Evolutionary conservation across 148 eudicot species (phyloP), one percentile per base, ranked within the genome.

Genomic region (Chenopodium berlandieri): DNA sequence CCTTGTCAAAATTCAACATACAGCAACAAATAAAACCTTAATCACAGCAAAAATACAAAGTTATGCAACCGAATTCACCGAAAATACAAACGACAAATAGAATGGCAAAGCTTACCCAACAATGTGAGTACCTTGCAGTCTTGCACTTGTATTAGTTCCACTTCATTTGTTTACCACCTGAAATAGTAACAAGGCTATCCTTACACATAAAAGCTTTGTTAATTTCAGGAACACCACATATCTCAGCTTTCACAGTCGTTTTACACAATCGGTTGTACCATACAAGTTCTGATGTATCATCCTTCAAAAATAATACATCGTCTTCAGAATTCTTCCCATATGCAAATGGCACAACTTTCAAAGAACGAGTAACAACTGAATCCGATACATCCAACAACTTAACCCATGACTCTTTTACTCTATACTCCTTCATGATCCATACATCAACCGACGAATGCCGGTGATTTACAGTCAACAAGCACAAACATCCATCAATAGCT

Each of bases 381-480:
- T 50, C 48, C 17, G 47, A 50, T 22, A 50, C 10, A 4, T 47
- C 37, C 30, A 50, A 13, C 32, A 69, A 52, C 30, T 69, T 79
- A 2, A 79, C 4, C 81, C 81, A 79, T 1, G 81, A 69, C 27
- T 79, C 75, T 22, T 30, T 69, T 20, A 79, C 47, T 5, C 75
- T 67, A 54, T 79, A 69, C 13, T 68, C 66, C 47, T 79, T 79
- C 81, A 79, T 79, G 19, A 69, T 27, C 81, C 81, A 79, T 58
- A 69, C 52, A 50, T 50, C 46, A 50, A 32, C 5, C 11, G 0
- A 37, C 4, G 1, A 3, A 17, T 0, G 34, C 2, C 7, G 9
- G 7, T 0, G 25, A 9, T 63, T 25, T 3, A 25, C 11, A 47
- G 48, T 79, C 47, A 32, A 69, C 32, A 79, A 32, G 12, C 81